Conservation (phyloP, 495 filamentous ascomycete genomes). For the Talaromyces thailandensis region DNA sequence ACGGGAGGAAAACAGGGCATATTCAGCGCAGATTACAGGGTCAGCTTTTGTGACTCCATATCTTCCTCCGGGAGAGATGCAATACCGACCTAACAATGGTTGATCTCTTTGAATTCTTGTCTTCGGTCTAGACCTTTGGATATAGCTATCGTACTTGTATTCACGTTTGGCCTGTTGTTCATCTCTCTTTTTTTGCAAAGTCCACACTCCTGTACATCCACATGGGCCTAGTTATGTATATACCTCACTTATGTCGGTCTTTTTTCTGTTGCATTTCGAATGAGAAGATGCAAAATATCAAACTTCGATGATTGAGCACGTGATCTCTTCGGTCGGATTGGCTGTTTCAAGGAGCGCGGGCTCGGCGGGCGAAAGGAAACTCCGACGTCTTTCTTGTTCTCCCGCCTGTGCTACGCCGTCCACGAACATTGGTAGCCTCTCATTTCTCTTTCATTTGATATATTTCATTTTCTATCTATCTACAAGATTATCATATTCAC, state of each 20-base stretch:
- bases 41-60: conserved; percentile 28
- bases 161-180: not conserved
- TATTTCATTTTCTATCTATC: not conserved
- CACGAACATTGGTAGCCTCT: not conserved
- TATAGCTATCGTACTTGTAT: not conserved
- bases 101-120: not conserved
- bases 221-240: not conserved
- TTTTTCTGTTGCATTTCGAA: not conserved
- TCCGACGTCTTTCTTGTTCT: not conserved
- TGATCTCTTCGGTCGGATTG: not conserved
- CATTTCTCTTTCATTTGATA: not conserved
- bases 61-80: conserved; percentile 29
- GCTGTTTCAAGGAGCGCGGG: not conserved
- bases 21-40: conserved; percentile 20
- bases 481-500: not conserved
- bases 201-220: not conserved
- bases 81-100: conserved; percentile 15
- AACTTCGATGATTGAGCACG: not conserved
- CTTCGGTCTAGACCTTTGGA: not conserved
- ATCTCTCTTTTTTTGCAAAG: not conserved
- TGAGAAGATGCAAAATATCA: not conserved
- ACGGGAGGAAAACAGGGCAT: conserved; percentile 37
- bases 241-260: not conserved
- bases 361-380: not conserved
- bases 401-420: not conserved